Conservation (phyloP, 2,329 filamentous ascomycete genomes). For the Calycina marina region DNA sequence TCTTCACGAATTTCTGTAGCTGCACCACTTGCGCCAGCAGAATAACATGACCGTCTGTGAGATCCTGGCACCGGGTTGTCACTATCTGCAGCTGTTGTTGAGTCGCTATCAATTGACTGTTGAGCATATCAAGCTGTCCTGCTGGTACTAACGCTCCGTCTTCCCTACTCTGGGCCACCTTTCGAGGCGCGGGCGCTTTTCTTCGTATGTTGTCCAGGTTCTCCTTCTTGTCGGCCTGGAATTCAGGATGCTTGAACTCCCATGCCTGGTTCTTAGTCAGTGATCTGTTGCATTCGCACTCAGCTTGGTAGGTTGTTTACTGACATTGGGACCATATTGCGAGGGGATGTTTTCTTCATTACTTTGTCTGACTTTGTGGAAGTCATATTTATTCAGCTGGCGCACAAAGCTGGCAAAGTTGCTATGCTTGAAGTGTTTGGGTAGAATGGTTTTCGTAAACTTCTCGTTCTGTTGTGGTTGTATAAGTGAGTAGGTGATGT, state of each 20-base stretch:
- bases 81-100: slow-evolving; percentile 84
- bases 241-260: slow-evolving; percentile 97
- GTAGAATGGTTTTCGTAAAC: slow-evolving; percentile 92
- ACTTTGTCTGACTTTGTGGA: slow-evolving; percentile 90
- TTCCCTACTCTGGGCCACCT: slow-evolving; percentile 44
- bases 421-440: slow-evolving; percentile 98
- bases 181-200: slow-evolving; percentile 85
- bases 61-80: slow-evolving; percentile 71
- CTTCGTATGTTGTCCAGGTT: slow-evolving; percentile 91
- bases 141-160: slow-evolving; percentile 55
- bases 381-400: slow-evolving; percentile 94
- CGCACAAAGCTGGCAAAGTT: slow-evolving; percentile 96
- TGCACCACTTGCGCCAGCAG: slow-evolving; percentile 47
- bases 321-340: slow-evolving; percentile 66
- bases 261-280: slow-evolving; percentile 46
- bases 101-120: slow-evolving; percentile 75
- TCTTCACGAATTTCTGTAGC: slow-evolving; percentile 47
- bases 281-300: no score
- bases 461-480: slow-evolving; percentile 64
- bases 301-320: slow-evolving; percentile 17
- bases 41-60: slow-evolving; percentile 47
- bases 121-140: slow-evolving; percentile 80
- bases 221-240: slow-evolving; percentile 90
- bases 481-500: slow-evolving; percentile 4
- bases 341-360: slow-evolving; percentile 76